Evolutionary conservation across 1,284 basidiomycete species (phyloP).

Genomic region (Tilletia walkeri): DNA sequence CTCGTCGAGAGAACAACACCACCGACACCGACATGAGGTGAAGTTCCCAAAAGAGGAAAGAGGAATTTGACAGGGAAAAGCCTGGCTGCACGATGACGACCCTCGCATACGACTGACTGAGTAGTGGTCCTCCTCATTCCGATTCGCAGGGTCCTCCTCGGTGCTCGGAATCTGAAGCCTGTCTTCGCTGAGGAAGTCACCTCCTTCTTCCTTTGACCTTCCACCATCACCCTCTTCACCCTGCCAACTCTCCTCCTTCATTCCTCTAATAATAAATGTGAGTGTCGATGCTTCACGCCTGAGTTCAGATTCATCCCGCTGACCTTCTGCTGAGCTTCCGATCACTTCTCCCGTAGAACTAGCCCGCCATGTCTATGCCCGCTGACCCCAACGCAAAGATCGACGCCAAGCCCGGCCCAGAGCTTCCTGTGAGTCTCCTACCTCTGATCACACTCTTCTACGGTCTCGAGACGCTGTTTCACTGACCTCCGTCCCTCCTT

Average conservation of each 20-base stretch:
- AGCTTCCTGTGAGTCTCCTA: conserved; percentile 1
- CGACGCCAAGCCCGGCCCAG: conserved; percentile 18
- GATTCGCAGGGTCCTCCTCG: no score
- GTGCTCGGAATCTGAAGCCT: no score
- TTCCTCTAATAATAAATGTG: background rate
- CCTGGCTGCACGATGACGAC: background rate
- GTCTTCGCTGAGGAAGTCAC: background rate
- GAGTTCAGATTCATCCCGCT: background rate
- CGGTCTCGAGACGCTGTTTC: background rate
- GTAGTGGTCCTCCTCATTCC: no score
- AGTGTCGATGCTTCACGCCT: background rate
- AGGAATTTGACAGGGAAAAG: conserved; percentile 3
- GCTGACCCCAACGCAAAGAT: conserved; percentile 18
- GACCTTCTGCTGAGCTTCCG: background rate
- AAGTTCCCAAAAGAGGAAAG: no score
- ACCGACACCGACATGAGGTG: no score
- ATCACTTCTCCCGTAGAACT: background rate
- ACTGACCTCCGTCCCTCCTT: background rate
- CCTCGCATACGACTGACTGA: background rate
- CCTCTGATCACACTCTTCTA: no score
- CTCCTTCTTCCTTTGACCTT: conserved; percentile 1
- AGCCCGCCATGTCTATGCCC: conserved; percentile 17
- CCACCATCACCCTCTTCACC: background rate
- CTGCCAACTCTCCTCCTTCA: background rate
- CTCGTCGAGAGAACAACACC: no score